A percentile compares a stretch with the other conserved stretches of the same genome.
Evolutionary conservation across 139 green algal species (phyloP).

Genomic region (Chlorella sp.): DNA sequence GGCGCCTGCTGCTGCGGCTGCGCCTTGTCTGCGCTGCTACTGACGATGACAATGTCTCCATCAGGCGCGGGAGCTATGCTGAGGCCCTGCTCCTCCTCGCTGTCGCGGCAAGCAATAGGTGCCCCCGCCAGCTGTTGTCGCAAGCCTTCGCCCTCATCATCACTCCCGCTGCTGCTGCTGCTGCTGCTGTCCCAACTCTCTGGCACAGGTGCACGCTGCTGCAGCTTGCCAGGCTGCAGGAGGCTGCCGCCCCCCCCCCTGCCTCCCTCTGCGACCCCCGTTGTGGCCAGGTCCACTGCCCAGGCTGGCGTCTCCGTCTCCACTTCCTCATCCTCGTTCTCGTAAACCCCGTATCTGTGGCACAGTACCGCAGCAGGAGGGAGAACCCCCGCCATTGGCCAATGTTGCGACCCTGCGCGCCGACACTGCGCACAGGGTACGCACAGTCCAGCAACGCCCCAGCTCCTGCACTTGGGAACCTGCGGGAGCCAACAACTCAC

Average conservation of each 20-base stretch:
- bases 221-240: constrained; percentile 21
- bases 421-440: background rate
- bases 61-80: constrained; percentile 20
- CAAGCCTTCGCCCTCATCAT: background rate
- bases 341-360: constrained; percentile 29
- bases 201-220: constrained; percentile 2
- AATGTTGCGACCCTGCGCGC: too few species aligned
- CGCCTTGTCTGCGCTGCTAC: background rate
- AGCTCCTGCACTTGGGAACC: background rate
- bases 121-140: background rate
- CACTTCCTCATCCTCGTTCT: constrained; percentile 36
- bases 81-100: constrained; percentile 21
- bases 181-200: constrained; percentile 10
- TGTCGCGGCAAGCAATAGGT: background rate
- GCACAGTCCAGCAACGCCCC: background rate
- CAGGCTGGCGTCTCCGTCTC: constrained; percentile 17
- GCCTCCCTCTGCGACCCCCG: background rate
- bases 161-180: background rate
- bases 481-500: background rate
- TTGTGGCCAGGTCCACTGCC: constrained; percentile 29
- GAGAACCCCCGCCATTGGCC: background rate
- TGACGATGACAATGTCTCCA: background rate
- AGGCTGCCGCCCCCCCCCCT: background rate
- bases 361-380: background rate
- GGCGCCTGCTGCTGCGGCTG: background rate